Evolutionary conservation across 2,329 filamentous ascomycete species (phyloP), one percentile per base, ranked within the genome.

Genomic region (Fusarium caatingaense): DNA sequence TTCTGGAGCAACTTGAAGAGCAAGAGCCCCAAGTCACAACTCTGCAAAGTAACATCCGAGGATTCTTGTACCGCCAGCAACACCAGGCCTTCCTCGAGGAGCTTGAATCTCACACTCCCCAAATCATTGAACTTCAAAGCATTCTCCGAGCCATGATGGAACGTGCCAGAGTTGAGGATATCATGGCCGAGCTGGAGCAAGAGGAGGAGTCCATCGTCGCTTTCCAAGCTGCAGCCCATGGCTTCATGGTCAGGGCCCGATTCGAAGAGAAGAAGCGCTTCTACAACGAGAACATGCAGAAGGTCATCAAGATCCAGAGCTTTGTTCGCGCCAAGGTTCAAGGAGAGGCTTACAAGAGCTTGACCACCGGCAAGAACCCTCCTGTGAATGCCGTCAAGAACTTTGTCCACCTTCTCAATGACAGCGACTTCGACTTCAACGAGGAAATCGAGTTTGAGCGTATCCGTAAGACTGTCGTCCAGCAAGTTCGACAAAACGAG

Each of bases 341-440:
- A 80, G 96, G 96, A 54, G 93, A 99, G 81, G 96, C 96, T 4
- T 99, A 99, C 85, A 98, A 97, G 87, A 97, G 93, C 78, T 86
- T 99, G 70, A 98, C 94, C 4, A 94, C 90, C 32, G 97, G 96
- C 65, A 98, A 97, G 82, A 98, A 98, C 77, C 96, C 96, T 25
- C 96, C 96, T 1, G 94, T 99, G 63, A 93, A 93, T 41, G 97
- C 97, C 1, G 93, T 99, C 77, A 98, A 98, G 84, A 97, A 97
- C 78, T 99, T 99, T 78, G 94, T 99, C 4, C 96, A 99, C 79
- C 86, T 99, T 40, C 89, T 99, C 60, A 99, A 98, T 76, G 96
- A 99, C 80, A 98, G 94, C 76, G 95, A 98, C 77, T 97, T 99
- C 75, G 96, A 99, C 78, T 99, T 99, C 81, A 97, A 99, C 77